Evolutionary conservation across 257 asterid species (phyloP).

Genomic region (Capsicum rhomboideum): DNA sequence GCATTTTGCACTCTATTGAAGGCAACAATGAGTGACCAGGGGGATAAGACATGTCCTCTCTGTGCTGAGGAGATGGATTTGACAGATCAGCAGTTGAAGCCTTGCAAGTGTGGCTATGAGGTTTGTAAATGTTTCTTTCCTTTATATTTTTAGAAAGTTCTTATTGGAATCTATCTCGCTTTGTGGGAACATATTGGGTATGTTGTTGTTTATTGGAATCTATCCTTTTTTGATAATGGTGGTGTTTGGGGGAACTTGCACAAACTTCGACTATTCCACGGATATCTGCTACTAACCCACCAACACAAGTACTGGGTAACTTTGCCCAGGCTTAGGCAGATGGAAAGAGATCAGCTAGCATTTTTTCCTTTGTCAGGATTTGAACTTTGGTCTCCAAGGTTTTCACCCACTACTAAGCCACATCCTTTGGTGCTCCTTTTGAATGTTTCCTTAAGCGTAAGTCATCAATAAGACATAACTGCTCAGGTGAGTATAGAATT

Average conservation of each 20-base stretch:
- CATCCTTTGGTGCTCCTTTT: neutral
- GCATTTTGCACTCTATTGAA: conserved; percentile 7
- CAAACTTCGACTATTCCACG: neutral
- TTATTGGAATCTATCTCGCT: neutral
- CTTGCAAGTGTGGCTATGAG: conserved; percentile 98
- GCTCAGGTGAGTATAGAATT: neutral
- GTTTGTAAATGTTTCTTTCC: conserved; percentile 17
- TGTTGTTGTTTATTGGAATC: neutral
- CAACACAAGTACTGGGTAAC: neutral
- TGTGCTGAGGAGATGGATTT: conserved; percentile 99
- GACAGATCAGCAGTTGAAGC: conserved; percentile 97
- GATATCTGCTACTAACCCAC: neutral
- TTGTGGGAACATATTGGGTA: too few species aligned
- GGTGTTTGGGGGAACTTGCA: neutral
- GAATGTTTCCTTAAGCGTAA: neutral
- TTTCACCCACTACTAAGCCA: neutral
- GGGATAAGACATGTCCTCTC: conserved; percentile 94
- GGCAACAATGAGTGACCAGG: conserved; percentile 86
- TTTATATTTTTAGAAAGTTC: neutral
- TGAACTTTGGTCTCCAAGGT: neutral
- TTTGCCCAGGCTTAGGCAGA: neutral
- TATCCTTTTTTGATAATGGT: neutral
- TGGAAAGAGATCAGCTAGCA: neutral
- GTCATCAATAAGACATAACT: neutral
- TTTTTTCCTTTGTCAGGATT: neutral